These are phyloP conservation scores for Viola odorata DNA, from an alignment of 345 rosid genomes.

Conservation along the genomic window DNA sequence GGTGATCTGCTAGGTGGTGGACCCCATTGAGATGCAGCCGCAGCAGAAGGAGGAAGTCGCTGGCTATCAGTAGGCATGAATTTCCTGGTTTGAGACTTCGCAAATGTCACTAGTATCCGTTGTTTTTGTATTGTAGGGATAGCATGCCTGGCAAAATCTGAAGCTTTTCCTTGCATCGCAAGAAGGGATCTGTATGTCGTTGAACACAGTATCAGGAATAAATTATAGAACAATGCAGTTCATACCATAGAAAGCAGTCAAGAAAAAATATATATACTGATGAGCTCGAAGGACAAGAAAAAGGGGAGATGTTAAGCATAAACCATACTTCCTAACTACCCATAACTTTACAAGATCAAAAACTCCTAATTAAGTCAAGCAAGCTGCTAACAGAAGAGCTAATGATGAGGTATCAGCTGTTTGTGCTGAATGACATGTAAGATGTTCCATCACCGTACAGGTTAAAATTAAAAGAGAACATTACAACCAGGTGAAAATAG, in stretches of 20 bases:
- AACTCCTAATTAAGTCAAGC: too few species aligned
- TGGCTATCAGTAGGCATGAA: slow-evolving; percentile 29
- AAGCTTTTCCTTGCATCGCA: slow-evolving; percentile 70
- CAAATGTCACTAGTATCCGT: slow-evolving; percentile 69
- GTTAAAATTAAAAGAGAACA: neutral
- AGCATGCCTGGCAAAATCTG: slow-evolving; percentile 74
- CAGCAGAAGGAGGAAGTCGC: slow-evolving; percentile 27
- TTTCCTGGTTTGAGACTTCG: slow-evolving; percentile 56
- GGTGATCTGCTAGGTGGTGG: slow-evolving; percentile 50
- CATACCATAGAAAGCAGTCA: neutral
- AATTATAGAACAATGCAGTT: neutral
- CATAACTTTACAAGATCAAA: too few species aligned
- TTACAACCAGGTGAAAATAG: neutral
- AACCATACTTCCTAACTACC: too few species aligned
- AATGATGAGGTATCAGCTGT: neutral
- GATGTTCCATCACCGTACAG: too few species aligned
- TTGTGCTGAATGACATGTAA: neutral
- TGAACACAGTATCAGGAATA: neutral
- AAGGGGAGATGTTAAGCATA: too few species aligned
- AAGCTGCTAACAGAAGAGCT: too few species aligned
- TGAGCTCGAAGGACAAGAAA: too few species aligned
- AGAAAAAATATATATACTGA: neutral
- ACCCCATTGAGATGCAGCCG: slow-evolving; percentile 51
- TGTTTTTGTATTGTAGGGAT: slow-evolving; percentile 57
- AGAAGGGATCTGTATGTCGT: slow-evolving; percentile 53